Evolutionary conservation across 805 yeast genomes (phyloP), one percentile per base, ranked within the genome.

Genomic region (Schwanniomyces vanrijiae): DNA sequence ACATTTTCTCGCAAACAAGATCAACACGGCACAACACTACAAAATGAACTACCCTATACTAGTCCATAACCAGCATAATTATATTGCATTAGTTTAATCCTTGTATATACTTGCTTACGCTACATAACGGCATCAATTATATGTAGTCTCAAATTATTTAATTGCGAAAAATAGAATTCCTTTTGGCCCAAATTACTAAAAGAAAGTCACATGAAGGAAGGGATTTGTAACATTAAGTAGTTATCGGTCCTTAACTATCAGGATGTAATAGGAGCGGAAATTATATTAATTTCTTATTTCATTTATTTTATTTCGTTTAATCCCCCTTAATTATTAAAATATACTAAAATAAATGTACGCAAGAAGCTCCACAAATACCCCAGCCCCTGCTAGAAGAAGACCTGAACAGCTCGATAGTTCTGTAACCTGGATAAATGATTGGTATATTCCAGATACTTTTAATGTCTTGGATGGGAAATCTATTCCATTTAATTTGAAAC

Each of bases 371-470:
- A 54, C 56, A 22, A 50, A 53, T 28, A 55, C 59, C 7, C 58
- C 60, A 24, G 54, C 45, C 5, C 57, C 56, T 16, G 26, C 37
- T 13, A 40, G 25, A 13, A 20, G 44, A 4, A 40, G 37, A 33
- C 61, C 61, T 44, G 63, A 62, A 35, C 60, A 52, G 34, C 35
- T 56, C 37, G 59, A 54, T 10, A 60, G 55, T 22, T 56, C 61
- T 19, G 53, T 57, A 45, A 67, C 73, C 10, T 72, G 77, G 77
- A 62, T 64, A 42, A 65, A 68, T 34, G 74, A 66, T 49, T 71
- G 76, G 75, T 67, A 65, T 52, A 52, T 51, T 26, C 71, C 73
- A 6, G 50, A 48, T 20, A 55, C 51, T 6, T 34, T 42, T 4
- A 43, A 18, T 39, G 47, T 31, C 34, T 38, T 29, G 31, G 24